Evolutionary conservation across 176 grass and related monocot species (phyloP), one percentile per base, ranked within the genome.

Genomic region (bread wheat (Triticum aestivum)): DNA sequence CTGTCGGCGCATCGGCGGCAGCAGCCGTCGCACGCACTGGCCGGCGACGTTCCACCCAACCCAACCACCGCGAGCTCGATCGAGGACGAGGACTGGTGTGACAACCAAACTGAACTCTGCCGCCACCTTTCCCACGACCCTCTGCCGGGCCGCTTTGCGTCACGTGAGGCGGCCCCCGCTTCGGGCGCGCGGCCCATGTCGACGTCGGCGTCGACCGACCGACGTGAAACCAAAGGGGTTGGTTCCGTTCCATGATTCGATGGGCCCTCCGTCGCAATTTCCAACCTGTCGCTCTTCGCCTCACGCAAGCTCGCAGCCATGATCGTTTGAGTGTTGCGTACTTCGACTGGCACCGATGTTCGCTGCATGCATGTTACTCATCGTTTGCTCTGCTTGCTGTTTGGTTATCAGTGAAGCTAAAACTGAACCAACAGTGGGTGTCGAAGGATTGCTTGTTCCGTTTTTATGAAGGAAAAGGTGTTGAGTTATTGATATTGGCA

Each of bases 1-100:
- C 84, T 87, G 89, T 86, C 89, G 84, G 80, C 80, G 89, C 84
- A 83, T 83, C 89, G 37, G 81, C 75, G 9, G 33, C 89, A 90
- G 73, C 42, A 30, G 27, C 8, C 83, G 38, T 42, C 35, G 54
- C 5, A 52, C 49, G 5, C 49, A 6, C 49, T 14, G 6, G 61
- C 17, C 59, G 9, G 1, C 58, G 54, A 87, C 56, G 27, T 54
- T 6, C 51, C 51, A 54, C 49, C 49, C 49, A 17, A 52, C 24
- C 24, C 78, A 82, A 70, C 34, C 4, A 66, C 77, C 58, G 0
- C 27, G 11, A 41, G 8, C 39, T 41, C 39, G 39, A 41, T 41
- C 39, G 39, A 34, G 54, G 4, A 20, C 33, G 21, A 61, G 56
- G 6, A 79, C 69, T 9, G 45, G 73, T 54, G 45, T 49, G 15